Evolutionary conservation across 768 basidiomycete genomes (phyloP), one percentile per base, ranked within the genome.

Genomic region (Trametes maxima): DNA sequence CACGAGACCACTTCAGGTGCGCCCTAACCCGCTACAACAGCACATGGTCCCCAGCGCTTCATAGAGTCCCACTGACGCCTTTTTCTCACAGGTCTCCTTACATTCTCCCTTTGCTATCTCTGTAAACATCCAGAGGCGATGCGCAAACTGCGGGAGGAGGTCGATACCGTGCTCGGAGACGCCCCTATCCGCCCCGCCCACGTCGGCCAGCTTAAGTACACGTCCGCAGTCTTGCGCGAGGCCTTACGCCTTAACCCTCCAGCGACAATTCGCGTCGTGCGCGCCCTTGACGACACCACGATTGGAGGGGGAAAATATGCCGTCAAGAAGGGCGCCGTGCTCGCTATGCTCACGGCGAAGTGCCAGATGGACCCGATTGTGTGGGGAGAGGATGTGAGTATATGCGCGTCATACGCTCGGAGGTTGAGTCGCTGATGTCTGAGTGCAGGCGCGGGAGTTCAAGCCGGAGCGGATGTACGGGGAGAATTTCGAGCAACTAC

Each of bases 381-480:
- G 0, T 83, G 79, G 78, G 82, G 82, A 1, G 79, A 80, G 42
- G 79, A 83, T 67, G 81, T 80, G 63, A 62, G 77, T 75, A 25
- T 33, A 33, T 33, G 22, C 13, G 13, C n/a, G 7, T 36, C 16
- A 10, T 36, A 17, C 16, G 3, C 12, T 24, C 3, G 16, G 35
- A n/a, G 10, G 14, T 8, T 8, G 3, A 10, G 7, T 25, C 21
- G 19, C 21, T n/a, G 49, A n/a, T 37, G 39, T 21, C 33, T 48
- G 47, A 43, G 0, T 25, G 17, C 39, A 74, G 70, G 68, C 77
- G 5, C 68, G 76, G 7, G 74, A 77, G 53, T 82, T 78, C 70
- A 71, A 67, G n/a, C 81, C 81, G 0, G 81, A 82, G 62, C 73
- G 81, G 13, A 79, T 83, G 79, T 64, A 81, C 37, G 77, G 80